These are phyloP conservation scores for Phytophthora meadii DNA, from an alignment of 352 stramenopile species.

Conservation along the genomic window DNA sequence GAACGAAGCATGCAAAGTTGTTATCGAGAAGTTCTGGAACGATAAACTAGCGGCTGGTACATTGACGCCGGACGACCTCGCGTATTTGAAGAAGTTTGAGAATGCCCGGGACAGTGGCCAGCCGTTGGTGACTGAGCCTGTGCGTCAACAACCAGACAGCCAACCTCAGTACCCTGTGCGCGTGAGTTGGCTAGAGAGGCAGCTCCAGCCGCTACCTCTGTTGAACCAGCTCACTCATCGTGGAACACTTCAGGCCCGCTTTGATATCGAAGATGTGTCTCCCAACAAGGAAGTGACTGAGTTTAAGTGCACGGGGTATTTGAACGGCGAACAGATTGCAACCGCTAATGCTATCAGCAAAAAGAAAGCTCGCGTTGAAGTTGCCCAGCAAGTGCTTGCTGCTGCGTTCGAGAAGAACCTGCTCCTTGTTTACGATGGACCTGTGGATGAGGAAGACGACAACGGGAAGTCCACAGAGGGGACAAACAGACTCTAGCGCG, in stretches of 20 bases:
- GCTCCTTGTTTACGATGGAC: slow-evolving; percentile 45
- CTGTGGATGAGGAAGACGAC: slow-evolving; percentile 40
- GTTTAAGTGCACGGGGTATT: slow-evolving; percentile 59
- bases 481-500: slow-evolving; percentile 17
- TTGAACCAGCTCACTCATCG: slow-evolving; percentile 66
- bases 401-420: slow-evolving; percentile 71
- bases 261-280: slow-evolving; percentile 61
- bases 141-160: background rate
- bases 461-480: slow-evolving; percentile 33
- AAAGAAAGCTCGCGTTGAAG: slow-evolving; percentile 81
- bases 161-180: slow-evolving; percentile 24
- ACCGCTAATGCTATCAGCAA: slow-evolving; percentile 63
- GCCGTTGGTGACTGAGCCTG: slow-evolving; percentile 5
- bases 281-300: slow-evolving; percentile 43
- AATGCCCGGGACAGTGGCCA: slow-evolving; percentile 27
- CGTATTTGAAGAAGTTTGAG: slow-evolving; percentile 66
- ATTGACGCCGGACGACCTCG: slow-evolving; percentile 56
- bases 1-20: slow-evolving; percentile 66
- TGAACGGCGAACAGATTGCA: slow-evolving; percentile 55
- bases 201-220: slow-evolving; percentile 50
- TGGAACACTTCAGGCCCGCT: slow-evolving; percentile 44
- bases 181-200: slow-evolving; percentile 53
- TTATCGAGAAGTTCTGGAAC: slow-evolving; percentile 80
- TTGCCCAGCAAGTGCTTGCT: slow-evolving; percentile 74
- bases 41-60: slow-evolving; percentile 70